phyloP scores from a whole-genome alignment of 2,329 filamentous ascomycete species.

The Chaetomium olivaceum region DNA sequence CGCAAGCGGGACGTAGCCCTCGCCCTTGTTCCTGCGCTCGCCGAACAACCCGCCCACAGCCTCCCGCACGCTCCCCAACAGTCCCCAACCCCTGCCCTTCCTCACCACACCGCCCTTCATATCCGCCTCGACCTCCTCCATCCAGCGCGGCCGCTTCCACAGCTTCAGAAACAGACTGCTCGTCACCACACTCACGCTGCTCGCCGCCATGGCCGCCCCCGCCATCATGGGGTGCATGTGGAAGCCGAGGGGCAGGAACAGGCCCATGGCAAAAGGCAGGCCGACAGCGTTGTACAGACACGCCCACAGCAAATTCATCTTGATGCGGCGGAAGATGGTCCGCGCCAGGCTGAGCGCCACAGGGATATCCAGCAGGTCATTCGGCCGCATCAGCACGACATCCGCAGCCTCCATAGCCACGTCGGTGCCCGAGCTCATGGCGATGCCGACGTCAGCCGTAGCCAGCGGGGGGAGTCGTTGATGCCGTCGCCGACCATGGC shows the following conservation, averaged over 20 bases:
- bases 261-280: constrained; percentile 92
- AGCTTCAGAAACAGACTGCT: constrained; percentile 82
- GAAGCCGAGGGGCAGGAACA: constrained; percentile 87
- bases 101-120: constrained; percentile 56
- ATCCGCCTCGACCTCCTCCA: constrained; percentile 66
- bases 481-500: constrained; percentile 99
- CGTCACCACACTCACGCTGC: constrained; percentile 84
- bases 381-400: constrained; percentile 90
- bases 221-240: constrained; percentile 93
- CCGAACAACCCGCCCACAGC: constrained; percentile 39
- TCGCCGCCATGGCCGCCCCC: constrained; percentile 89
- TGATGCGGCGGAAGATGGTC: constrained; percentile 88
- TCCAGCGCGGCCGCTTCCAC: constrained; percentile 84
- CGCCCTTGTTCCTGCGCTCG: constrained; percentile 44
- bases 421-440: constrained; percentile 88
- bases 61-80: constrained; percentile 43
- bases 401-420: constrained; percentile 98
- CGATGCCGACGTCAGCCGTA: constrained; percentile 89
- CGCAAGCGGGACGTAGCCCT: constrained; percentile 61
- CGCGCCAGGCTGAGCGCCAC: constrained; percentile 79
- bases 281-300: constrained; percentile 91
- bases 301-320: constrained; percentile 88
- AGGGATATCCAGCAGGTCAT: constrained; percentile 90
- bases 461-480: constrained; percentile 94
- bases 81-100: constrained; percentile 46